A percentile compares a stretch with the other conserved stretches of the same genome.
These are phyloP conservation scores for Neoboletus magnificus DNA, from an alignment of 768 basidiomycete species.

Conservation along the genomic window DNA sequence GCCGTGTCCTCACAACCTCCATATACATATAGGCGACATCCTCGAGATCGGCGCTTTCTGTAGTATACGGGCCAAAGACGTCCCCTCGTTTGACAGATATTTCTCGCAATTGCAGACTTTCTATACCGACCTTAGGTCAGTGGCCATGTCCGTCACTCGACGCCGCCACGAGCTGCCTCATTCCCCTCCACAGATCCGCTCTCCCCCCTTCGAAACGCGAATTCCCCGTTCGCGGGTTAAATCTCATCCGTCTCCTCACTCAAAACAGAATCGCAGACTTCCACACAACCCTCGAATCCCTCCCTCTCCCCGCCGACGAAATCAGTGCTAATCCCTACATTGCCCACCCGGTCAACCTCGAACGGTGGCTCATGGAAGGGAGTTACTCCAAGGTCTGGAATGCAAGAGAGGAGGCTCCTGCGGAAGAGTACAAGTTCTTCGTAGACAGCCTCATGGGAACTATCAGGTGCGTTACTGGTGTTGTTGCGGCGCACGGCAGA, in stretches of 20 bases:
- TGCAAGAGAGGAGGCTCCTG: slow-evolving; percentile 87
- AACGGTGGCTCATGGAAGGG: slow-evolving; percentile 98
- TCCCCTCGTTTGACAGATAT: slow-evolving; percentile 93
- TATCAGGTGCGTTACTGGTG: slow-evolving; percentile 59
- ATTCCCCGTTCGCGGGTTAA: slow-evolving; percentile 85
- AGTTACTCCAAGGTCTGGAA: slow-evolving; percentile 98
- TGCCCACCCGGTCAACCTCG: slow-evolving; percentile 85
- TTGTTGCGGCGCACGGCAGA: not conserved
- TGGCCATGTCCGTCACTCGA: not conserved
- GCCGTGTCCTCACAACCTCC: not conserved
- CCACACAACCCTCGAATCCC: slow-evolving; percentile 92
- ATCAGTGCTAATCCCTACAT: slow-evolving; percentile 70
- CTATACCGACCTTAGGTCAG: slow-evolving; percentile 82
- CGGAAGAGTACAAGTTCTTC: slow-evolving; percentile 93
- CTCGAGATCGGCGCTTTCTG: slow-evolving; percentile 95
- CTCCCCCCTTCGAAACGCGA: slow-evolving; percentile 86
- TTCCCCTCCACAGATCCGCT: slow-evolving; percentile 43
- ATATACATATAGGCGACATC: slow-evolving; percentile 67
- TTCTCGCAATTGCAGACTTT: slow-evolving; percentile 88
- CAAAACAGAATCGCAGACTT: slow-evolving; percentile 97
- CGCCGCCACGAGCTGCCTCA: slow-evolving; percentile 2
- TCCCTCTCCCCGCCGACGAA: slow-evolving; percentile 66
- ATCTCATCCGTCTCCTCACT: slow-evolving; percentile 91
- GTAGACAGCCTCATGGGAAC: slow-evolving; percentile 92
- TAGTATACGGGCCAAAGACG: slow-evolving; percentile 84